phyloP scores from a whole-genome alignment of 495 filamentous ascomycete genomes.

The Aspergillus saccharolyticus region DNA sequence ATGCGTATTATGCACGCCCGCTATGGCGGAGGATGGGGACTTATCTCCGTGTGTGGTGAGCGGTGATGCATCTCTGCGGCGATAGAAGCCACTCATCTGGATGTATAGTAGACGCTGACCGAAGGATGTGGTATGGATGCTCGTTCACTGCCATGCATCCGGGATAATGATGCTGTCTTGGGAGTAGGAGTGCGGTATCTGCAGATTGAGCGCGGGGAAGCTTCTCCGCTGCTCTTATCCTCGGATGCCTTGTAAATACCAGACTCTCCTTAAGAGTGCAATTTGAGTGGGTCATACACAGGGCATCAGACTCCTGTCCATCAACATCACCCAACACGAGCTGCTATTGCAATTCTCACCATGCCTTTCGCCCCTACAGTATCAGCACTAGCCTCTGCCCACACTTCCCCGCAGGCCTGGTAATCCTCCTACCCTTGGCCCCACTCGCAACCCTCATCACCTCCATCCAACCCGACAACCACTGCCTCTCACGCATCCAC shows the following conservation, averaged over 20 bases:
- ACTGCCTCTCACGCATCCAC: background rate
- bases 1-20: conserved; percentile 20
- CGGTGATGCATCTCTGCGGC: background rate
- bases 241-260: too few species aligned
- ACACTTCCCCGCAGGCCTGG: background rate
- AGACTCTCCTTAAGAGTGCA: too few species aligned
- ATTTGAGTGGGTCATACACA: too few species aligned
- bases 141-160: background rate
- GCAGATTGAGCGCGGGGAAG: background rate
- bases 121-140: too few species aligned
- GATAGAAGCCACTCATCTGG: background rate
- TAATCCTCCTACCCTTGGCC: background rate
- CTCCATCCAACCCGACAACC: background rate
- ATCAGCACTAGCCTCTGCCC: background rate
- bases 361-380: background rate
- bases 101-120: too few species aligned
- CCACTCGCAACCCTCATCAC: background rate
- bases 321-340: background rate
- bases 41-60: conserved; percentile 23
- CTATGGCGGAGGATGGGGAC: conserved; percentile 19
- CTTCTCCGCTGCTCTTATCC: background rate
- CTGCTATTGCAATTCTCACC: background rate
- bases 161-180: background rate
- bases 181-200: background rate
- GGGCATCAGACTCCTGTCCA: too few species aligned